Conservation (phyloP, 1,284 basidiomycete species). For the Trichosporon inkin region DNA sequence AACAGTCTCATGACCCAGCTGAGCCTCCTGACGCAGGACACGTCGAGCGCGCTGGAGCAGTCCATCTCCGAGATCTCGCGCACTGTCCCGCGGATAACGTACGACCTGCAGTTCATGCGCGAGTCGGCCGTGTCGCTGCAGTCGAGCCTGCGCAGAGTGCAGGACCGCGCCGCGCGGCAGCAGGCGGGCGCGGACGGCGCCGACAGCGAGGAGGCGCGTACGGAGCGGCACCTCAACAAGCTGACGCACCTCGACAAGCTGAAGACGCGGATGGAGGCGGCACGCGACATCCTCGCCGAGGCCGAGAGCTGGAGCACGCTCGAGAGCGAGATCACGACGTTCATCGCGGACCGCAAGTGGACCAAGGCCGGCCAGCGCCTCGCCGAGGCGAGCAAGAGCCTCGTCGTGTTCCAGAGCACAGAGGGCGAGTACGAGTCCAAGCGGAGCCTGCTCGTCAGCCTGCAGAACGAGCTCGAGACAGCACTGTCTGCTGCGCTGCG, state of each 20-base stretch:
- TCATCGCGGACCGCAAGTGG: slow-evolving; percentile 63
- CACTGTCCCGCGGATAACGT: slow-evolving; percentile 77
- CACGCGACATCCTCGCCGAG: slow-evolving; percentile 77
- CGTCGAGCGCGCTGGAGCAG: slow-evolving; percentile 74
- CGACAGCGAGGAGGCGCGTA: slow-evolving; percentile 31
- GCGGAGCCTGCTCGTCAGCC: slow-evolving; percentile 72
- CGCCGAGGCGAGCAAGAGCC: slow-evolving; percentile 75
- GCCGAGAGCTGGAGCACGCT: slow-evolving; percentile 92
- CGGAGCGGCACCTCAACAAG: slow-evolving; percentile 57
- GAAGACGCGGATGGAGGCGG: slow-evolving; percentile 77
- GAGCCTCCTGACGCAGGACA: slow-evolving; percentile 79
- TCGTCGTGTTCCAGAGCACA: slow-evolving; percentile 85
- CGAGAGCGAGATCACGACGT: slow-evolving; percentile 78
- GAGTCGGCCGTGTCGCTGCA: slow-evolving; percentile 77
- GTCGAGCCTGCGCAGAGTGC: slow-evolving; percentile 59
- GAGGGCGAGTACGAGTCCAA: slow-evolving; percentile 75
- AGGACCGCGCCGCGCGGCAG: slow-evolving; percentile 51
- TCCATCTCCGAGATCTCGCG: slow-evolving; percentile 85
- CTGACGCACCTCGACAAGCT: slow-evolving; percentile 74
- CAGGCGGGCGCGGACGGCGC: slow-evolving; percentile 13
- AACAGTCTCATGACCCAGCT: slow-evolving; percentile 67
- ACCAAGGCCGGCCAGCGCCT: slow-evolving; percentile 81
- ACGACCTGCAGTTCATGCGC: slow-evolving; percentile 91
- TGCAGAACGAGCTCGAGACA: slow-evolving; percentile 91
- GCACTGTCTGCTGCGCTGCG: slow-evolving; percentile 78